Base-by-base conservation (phyloP, 2,329 filamentous ascomycete genomes). In the Dactylellina sp. region DNA sequence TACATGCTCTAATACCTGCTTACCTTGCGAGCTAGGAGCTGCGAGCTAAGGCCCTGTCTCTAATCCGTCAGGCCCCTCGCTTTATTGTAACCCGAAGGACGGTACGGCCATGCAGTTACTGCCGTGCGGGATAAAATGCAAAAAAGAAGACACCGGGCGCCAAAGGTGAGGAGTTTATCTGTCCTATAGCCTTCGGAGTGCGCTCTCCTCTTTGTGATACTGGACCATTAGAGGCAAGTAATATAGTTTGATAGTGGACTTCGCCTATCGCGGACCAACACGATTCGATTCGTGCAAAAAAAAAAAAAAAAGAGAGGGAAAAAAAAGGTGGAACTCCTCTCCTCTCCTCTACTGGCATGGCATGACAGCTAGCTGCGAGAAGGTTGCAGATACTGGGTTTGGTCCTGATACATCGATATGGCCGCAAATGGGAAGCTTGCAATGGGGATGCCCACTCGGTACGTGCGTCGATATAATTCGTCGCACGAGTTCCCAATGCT, bases 261-360 rank as follows among this genome's bases (percentile, higher is more conserved):
- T 72, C 60, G 68, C 68, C 68, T 72, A 72, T 72, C 68, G 60
- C 68, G 68, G 68, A 72, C 44, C 60, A 72, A 65, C 68, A 72
- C 68, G 60, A 71, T 32, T 49, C 39, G 56, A 52, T 52, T 40
- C 44, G 64, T 40, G 9, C n/a, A 12, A 14, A 12, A 40, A n/a
- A n/a, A n/a, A n/a, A n/a, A n/a, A n/a, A n/a, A n/a, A n/a, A n/a
- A n/a, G n/a, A n/a, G n/a, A n/a, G n/a, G n/a, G n/a, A n/a, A n/a
- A n/a, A n/a, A 14, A 14, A 3, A 12, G 37, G 68, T 59, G 65
- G 68, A 72, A 72, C 68, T 72, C 68, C 68, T 72, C 68, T 60
- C 47, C 53, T 7, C 14, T 32, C 9, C 14, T 49, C 32, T 20
- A 40, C 12, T n/a, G 20, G 12, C 32, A 49, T 66, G 62, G 32